Percentiles rank a stretch among this genome's conserved stretches.
Evolutionary conservation across 2,329 filamentous ascomycete species (phyloP).

Genomic region (Elsinoe batatas): DNA sequence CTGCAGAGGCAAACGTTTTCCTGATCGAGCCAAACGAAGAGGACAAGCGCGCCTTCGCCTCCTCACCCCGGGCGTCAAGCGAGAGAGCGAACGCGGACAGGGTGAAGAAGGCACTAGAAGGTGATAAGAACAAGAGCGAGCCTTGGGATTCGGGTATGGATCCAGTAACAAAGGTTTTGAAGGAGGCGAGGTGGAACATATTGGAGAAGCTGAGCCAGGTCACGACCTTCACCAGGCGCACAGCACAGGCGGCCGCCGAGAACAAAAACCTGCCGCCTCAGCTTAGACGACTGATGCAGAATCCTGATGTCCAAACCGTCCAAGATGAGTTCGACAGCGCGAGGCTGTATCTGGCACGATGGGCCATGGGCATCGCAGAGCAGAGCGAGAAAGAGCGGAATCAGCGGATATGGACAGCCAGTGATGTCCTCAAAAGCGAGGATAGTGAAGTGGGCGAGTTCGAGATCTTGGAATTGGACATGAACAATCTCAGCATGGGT

Average conservation of each 20-base stretch:
- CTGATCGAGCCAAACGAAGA: slow-evolving; percentile 78
- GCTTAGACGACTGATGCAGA: slow-evolving; percentile 71
- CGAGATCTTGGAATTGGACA: slow-evolving; percentile 76
- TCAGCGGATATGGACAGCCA: slow-evolving; percentile 84
- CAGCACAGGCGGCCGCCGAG: slow-evolving; percentile 83
- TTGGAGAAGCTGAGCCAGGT: slow-evolving; percentile 96
- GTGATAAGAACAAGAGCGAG: slow-evolving; percentile 28
- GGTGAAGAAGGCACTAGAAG: slow-evolving; percentile 33
- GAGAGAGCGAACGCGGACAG: slow-evolving; percentile 43
- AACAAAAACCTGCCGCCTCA: slow-evolving; percentile 87
- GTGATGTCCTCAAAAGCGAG: slow-evolving; percentile 86
- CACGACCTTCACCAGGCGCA: slow-evolving; percentile 86
- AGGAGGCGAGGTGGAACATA: slow-evolving; percentile 91
- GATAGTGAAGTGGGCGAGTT: slow-evolving; percentile 94
- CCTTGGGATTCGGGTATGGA: slow-evolving; percentile 67
- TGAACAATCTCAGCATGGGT: slow-evolving; percentile 60
- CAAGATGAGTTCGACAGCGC: slow-evolving; percentile 98
- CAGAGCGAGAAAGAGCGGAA: slow-evolving; percentile 83
- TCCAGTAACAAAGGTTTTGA: slow-evolving; percentile 83
- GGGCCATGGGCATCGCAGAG: slow-evolving; percentile 98
- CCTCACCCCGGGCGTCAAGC: slow-evolving; percentile 19
- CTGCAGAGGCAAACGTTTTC: slow-evolving; percentile 80
- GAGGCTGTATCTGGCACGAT: slow-evolving; percentile 82
- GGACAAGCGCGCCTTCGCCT: slow-evolving; percentile 72
- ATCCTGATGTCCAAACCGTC: slow-evolving; percentile 86